Evolutionary conservation across 179 eudicot species (phyloP), one percentile per base, ranked within the genome.

Genomic region (Silene noctiflora): DNA sequence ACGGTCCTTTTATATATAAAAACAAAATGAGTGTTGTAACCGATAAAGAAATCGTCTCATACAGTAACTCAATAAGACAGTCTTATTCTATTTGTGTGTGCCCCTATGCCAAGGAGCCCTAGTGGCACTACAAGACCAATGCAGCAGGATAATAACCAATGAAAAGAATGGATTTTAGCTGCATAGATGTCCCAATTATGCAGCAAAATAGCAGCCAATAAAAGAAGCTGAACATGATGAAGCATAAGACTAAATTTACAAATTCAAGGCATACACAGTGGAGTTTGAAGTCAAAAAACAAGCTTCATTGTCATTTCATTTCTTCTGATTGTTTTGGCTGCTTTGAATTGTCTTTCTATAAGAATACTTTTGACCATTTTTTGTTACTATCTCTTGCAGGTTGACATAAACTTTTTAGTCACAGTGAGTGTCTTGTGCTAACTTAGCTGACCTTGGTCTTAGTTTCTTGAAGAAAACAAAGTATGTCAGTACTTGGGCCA

Each of bases 151-250:
- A 62, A 25, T 22, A 62, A 21, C 33, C 67, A 62, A 24, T 62
- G 67, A 62, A 12, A 24, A 62, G 16, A 62, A 0, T 22, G 67
- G 31, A 21, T 0, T 62, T 14, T 13, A 24, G 67, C 31, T 62
- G 35, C 66, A 62, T 31, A 16, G 10, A 33, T 31, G 20, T 22
- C 4, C 25, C 72, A 68, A 68, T 68, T 68, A 33, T 21, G 17
- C 56, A 13, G 55, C 29, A 68, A 44, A 68, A 44, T 10, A 68
- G 16, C n/a, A 68, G 72, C 56, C 72, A 68, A 68, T 68, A 20
- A 21, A 68, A 68, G 29, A 9, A 11, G 56, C 3, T 68, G 17
- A 42, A 68, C 72, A 68, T 68, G 72, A 42, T 68, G 72, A 42
- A 11, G 29, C 27, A 68, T 53, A 68, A 68, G 48, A 3, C 55